Conservation (phyloP, 1,284 basidiomycete species). For the Trametes polyzona region DNA sequence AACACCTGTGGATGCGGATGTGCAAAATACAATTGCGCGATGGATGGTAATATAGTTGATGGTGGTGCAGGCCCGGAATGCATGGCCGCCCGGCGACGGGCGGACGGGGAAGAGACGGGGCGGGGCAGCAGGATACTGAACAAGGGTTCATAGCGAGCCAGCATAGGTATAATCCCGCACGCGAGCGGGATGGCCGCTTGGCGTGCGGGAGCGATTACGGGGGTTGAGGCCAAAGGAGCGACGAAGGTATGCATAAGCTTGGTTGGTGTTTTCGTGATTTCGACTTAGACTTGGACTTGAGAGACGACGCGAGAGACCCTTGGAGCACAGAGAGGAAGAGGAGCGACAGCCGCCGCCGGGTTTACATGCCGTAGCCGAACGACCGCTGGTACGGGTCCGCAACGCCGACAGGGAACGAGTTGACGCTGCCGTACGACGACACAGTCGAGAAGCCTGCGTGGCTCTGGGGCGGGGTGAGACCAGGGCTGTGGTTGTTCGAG, state of each 20-base stretch:
- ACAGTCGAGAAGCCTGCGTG: constrained; percentile 59
- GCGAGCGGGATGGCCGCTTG: constrained; percentile 23
- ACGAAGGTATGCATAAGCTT: constrained; percentile 29
- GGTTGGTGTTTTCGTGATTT: constrained; percentile 16
- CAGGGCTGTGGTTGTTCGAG: constrained; percentile 63
- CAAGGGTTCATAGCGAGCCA: constrained; percentile 38
- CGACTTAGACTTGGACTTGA: background rate
- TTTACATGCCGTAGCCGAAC: constrained; percentile 81
- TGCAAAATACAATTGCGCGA: constrained; percentile 72
- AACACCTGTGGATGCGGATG: constrained; percentile 49
- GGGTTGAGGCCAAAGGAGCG: constrained; percentile 27
- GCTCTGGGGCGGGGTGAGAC: constrained; percentile 56
- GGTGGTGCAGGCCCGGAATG: constrained; percentile 27
- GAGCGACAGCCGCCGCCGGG: background rate
- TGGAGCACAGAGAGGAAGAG: constrained; percentile 11
- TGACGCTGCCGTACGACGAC: constrained; percentile 54
- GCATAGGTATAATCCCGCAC: constrained; percentile 40
- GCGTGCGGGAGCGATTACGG: constrained; percentile 29
- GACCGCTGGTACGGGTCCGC: constrained; percentile 76
- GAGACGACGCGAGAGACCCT: constrained; percentile 23
- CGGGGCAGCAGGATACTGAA: constrained; percentile 32
- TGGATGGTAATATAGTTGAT: constrained; percentile 46
- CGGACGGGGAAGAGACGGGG: constrained; percentile 26
- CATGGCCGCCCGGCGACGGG: constrained; percentile 34
- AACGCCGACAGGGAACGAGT: constrained; percentile 48